Conservation (phyloP, 2,329 filamentous ascomycete species). For the Amesomyces nigricolor region DNA sequence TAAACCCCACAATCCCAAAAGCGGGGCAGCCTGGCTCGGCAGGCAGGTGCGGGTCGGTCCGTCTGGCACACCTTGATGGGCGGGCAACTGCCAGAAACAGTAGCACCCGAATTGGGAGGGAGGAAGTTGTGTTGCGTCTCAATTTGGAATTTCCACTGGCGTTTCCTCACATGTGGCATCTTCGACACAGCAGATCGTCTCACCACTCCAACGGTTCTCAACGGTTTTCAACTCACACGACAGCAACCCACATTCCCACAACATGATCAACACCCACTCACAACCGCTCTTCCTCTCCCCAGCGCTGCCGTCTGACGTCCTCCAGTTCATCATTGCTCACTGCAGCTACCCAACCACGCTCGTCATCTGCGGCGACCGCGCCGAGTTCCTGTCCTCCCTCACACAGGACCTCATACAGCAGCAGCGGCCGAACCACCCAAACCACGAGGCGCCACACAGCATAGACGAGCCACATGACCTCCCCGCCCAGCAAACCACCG, state of each 20-base stretch:
- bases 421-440: constrained; percentile 15
- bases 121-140: background rate
- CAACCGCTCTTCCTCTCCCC: constrained; percentile 45
- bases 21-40: constrained; percentile 10
- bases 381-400: constrained; percentile 59
- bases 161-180: background rate
- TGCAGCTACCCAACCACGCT: constrained; percentile 57
- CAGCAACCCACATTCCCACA: background rate
- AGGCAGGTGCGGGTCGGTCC: constrained; percentile 13
- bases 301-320: constrained; percentile 53
- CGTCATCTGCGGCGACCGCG: constrained; percentile 62
- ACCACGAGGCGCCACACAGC: background rate
- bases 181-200: background rate
- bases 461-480: constrained; percentile 3
- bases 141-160: background rate
- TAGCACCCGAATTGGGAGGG: background rate
- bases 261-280: background rate
- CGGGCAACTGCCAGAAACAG: background rate
- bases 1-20: constrained; percentile 19
- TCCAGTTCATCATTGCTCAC: constrained; percentile 57
- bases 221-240: background rate
- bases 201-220: background rate
- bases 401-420: constrained; percentile 41
- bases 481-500: constrained; percentile 4
- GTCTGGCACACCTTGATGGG: background rate